phyloP scores from a whole-genome alignment of 345 rosid species.

The Raphanus sativus region DNA sequence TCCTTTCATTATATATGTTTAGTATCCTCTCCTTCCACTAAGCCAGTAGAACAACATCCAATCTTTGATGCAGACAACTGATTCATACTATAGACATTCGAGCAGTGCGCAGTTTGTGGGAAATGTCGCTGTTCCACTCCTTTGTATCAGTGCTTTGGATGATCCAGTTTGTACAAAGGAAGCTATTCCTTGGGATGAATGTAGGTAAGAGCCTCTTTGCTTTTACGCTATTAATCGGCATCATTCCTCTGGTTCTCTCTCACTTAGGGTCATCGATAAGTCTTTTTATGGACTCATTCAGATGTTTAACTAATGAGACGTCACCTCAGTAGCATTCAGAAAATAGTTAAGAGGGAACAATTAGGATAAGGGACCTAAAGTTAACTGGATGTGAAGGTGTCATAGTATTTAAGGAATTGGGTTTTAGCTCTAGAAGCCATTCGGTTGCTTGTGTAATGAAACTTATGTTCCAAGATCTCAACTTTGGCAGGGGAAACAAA shows the following conservation, averaged over 20 bases:
- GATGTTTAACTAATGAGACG: neutral
- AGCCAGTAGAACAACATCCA: neutral
- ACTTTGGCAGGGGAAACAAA: slow-evolving; percentile 57
- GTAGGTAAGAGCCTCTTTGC: slow-evolving; percentile 55
- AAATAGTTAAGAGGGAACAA: neutral
- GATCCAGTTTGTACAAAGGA: slow-evolving; percentile 90
- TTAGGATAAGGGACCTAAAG: neutral
- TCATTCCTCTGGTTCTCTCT: neutral
- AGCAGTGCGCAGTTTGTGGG: slow-evolving; percentile 67
- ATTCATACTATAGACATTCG: slow-evolving; percentile 78
- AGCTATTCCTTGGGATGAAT: slow-evolving; percentile 98
- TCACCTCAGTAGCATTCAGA: neutral
- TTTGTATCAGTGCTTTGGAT: slow-evolving; percentile 84
- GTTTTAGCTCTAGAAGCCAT: slow-evolving; percentile 1
- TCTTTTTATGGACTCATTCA: neutral
- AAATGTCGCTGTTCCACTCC: slow-evolving; percentile 71
- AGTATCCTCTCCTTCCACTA: too few relatives aligned
- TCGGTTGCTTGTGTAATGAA: neutral
- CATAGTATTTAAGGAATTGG: neutral
- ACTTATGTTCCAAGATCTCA: slow-evolving; percentile 20
- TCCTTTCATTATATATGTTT: too few relatives aligned
- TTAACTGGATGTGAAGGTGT: neutral
- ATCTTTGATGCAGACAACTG: slow-evolving; percentile 65
- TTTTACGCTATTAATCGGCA: neutral
- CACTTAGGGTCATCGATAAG: neutral